Conservation (phyloP, 2,329 filamentous ascomycete species). For the Colletotrichum aenigma region DNA sequence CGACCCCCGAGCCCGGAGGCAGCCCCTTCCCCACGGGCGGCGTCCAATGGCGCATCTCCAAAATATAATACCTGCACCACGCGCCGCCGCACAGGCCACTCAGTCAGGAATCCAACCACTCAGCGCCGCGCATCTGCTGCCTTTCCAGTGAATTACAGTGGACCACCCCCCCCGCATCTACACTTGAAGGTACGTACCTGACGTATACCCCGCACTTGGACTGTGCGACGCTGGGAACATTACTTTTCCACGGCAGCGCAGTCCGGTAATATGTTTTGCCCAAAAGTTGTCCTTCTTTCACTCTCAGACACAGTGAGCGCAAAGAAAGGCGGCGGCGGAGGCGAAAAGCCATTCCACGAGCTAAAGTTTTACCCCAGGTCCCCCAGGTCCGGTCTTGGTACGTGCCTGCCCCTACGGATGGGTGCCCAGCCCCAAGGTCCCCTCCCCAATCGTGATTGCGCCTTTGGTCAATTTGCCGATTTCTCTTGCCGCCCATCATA, state of each 20-base stretch:
- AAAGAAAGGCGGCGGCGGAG: not conserved
- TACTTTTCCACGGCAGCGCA: not conserved
- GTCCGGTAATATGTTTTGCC: not conserved
- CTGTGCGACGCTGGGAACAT: not conserved
- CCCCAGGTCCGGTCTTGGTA: not conserved
- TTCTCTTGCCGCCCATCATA: slow-evolving; percentile 1
- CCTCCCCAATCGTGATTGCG: not conserved
- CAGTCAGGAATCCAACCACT: not conserved
- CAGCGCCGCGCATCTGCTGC: not conserved
- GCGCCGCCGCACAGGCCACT: not conserved
- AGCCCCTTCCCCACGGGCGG: not conserved
- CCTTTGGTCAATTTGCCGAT: not conserved
- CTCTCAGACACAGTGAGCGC: not conserved
- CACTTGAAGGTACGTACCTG: not conserved
- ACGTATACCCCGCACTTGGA: not conserved
- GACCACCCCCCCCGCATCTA: not conserved
- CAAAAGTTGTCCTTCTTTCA: not conserved
- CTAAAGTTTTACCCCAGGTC: not conserved
- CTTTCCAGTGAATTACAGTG: not conserved
- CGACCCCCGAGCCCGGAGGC: not conserved
- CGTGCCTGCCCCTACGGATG: no score
- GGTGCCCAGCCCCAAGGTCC: not conserved
- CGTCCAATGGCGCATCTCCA: not conserved
- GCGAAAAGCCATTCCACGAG: not conserved
- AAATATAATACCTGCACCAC: not conserved